These are phyloP conservation scores for Dendrobium nobile DNA, from an alignment of 106 monocot species.

Conservation along the genomic window DNA sequence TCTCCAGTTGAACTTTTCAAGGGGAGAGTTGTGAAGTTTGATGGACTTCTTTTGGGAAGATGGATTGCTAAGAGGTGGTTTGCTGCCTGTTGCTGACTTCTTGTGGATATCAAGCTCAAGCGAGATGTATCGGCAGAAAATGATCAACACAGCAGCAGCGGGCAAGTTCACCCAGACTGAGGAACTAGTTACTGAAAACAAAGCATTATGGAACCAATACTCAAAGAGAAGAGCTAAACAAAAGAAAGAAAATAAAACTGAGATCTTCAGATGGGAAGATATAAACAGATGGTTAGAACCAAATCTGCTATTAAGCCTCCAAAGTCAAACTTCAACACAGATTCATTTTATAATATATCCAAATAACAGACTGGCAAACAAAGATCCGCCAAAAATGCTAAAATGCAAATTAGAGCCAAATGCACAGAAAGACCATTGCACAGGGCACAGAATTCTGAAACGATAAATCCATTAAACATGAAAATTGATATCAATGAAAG, in stretches of 20 bases:
- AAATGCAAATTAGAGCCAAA: background rate
- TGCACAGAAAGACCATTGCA: background rate
- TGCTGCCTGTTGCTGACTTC: conserved; percentile 16
- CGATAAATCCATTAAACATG: background rate
- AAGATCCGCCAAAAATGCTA: background rate
- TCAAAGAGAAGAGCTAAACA: background rate
- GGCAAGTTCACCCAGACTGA: conserved; percentile 94
- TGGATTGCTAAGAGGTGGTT: conserved; percentile 8
- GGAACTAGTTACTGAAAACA: conserved; percentile 81
- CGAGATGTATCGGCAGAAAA: conserved; percentile 67
- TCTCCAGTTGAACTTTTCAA: conserved; percentile 69
- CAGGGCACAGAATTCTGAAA: background rate
- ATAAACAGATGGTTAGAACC: background rate
- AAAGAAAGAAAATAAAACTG: background rate
- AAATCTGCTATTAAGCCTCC: background rate
- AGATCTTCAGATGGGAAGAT: background rate
- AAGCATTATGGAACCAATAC: background rate
- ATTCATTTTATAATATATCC: background rate
- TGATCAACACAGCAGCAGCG: conserved; percentile 63
- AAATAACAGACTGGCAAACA: background rate
- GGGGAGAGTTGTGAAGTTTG: conserved; percentile 22
- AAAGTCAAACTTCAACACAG: background rate
- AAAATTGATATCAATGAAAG: background rate
- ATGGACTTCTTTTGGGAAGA: conserved; percentile 25
- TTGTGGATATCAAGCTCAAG: conserved; percentile 71